Evolutionary conservation across 805 yeast genomes (phyloP).

Genomic region (Hanseniaspora taiwanica): DNA sequence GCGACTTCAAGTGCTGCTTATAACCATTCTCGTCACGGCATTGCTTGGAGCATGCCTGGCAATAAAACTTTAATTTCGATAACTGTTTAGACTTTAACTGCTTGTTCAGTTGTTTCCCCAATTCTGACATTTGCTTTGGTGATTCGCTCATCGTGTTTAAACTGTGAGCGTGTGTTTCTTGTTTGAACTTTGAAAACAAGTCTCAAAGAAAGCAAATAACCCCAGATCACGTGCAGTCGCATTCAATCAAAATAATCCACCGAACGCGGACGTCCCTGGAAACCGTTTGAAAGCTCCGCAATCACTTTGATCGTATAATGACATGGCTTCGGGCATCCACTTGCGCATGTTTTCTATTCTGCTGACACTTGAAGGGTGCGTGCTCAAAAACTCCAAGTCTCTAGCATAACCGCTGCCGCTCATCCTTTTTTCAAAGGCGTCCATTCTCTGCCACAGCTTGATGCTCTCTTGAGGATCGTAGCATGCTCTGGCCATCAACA

Average conservation of each 20-base stretch:
- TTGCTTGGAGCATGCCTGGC: conserved; percentile 86
- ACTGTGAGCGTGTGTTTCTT: not conserved
- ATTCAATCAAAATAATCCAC: not conserved
- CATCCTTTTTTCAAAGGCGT: conserved; percentile 28
- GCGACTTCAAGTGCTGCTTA: conserved; percentile 77
- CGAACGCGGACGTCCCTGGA: not conserved
- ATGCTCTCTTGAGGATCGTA: conserved; percentile 66
- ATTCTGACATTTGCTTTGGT: conserved; percentile 46
- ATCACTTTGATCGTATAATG: conserved; percentile 19
- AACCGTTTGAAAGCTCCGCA: conserved; percentile 10
- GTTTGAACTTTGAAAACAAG: not conserved
- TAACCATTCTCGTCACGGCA: conserved; percentile 95
- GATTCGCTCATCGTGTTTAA: too few species aligned
- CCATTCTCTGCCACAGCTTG: conserved; percentile 75
- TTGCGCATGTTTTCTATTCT: conserved; percentile 54
- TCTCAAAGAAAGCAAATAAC: not conserved
- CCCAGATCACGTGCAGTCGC: not conserved
- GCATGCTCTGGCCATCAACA: conserved; percentile 86
- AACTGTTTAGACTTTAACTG: conserved; percentile 73
- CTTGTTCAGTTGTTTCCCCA: conserved; percentile 61
- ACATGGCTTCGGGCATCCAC: conserved; percentile 48
- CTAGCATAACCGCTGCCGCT: conserved; percentile 11
- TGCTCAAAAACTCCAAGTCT: conserved; percentile 55
- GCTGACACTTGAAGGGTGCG: conserved; percentile 78
- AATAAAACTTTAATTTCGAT: conserved; percentile 75